Evolutionary conservation across 1,284 basidiomycete genomes (phyloP).

Genomic region (Cryptococcus maquisensis): DNA sequence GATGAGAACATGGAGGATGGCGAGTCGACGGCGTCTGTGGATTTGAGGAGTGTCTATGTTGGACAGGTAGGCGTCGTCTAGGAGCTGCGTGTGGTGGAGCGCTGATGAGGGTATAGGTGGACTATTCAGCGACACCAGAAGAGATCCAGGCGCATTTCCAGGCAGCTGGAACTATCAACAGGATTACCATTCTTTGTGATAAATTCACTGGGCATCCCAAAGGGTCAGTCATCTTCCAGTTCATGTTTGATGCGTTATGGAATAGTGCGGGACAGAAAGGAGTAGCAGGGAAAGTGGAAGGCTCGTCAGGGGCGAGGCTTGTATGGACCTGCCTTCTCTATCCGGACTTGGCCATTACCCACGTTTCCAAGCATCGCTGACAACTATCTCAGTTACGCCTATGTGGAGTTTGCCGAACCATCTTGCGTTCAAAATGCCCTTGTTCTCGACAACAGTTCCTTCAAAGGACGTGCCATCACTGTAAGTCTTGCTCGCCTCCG

Average conservation of each 20-base stretch:
- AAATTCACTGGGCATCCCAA: slow-evolving; percentile 99
- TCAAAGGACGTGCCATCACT: slow-evolving; percentile 89
- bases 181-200: slow-evolving; percentile 98
- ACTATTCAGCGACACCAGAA: slow-evolving; percentile 95
- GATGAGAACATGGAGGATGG: slow-evolving; percentile 58
- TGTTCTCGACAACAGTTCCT: slow-evolving; percentile 92
- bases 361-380: not conserved
- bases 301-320: too few species aligned
- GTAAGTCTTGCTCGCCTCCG: slow-evolving; percentile 51
- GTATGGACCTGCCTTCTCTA: too few species aligned
- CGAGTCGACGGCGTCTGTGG: slow-evolving; percentile 62
- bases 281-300: too few species aligned
- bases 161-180: slow-evolving; percentile 95
- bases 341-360: too few species aligned
- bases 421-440: slow-evolving; percentile 86
- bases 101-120: slow-evolving; percentile 61
- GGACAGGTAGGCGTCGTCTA: slow-evolving; percentile 79
- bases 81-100: not conserved
- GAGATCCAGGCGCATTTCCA: slow-evolving; percentile 98
- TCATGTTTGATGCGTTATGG: too few species aligned
- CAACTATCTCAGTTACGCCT: slow-evolving; percentile 69
- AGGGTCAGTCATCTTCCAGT: slow-evolving; percentile 60
- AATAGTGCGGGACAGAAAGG: too few species aligned
- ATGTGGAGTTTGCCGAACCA: slow-evolving; percentile 97
- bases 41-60: slow-evolving; percentile 87